These are phyloP conservation scores for Debaryomyces tyrocola DNA, from an alignment of 805 yeast genomes.

Conservation along the genomic window DNA sequence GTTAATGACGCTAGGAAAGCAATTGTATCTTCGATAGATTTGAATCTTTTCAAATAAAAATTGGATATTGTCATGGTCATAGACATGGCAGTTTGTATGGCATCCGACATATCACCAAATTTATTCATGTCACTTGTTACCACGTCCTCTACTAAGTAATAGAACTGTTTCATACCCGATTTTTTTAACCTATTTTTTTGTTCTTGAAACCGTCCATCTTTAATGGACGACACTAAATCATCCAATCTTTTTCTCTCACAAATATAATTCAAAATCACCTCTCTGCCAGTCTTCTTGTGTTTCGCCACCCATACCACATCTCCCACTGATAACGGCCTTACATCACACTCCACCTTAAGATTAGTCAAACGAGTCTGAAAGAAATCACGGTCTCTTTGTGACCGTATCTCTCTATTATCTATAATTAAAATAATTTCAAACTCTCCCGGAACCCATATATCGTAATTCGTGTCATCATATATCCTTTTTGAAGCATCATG, in stretches of 20 bases:
- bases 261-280: slow-evolving; percentile 76
- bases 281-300: slow-evolving; percentile 53
- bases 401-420: slow-evolving; percentile 82
- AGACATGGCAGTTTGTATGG: slow-evolving; percentile 75
- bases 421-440: slow-evolving; percentile 63
- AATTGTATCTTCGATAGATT: slow-evolving; percentile 73
- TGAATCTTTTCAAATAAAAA: slow-evolving; percentile 68
- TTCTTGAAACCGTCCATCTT: slow-evolving; percentile 86
- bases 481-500: slow-evolving; percentile 26
- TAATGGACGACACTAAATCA: slow-evolving; percentile 78
- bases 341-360: slow-evolving; percentile 51
- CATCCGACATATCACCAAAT: slow-evolving; percentile 51
- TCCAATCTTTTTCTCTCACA: slow-evolving; percentile 88
- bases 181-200: slow-evolving; percentile 76
- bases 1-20: slow-evolving; percentile 55
- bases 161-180: slow-evolving; percentile 65
- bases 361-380: slow-evolving; percentile 56
- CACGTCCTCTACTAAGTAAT: slow-evolving; percentile 80
- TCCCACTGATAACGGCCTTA: slow-evolving; percentile 70
- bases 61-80: slow-evolving; percentile 63
- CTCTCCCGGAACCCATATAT: slow-evolving; percentile 61
- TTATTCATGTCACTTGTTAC: slow-evolving; percentile 41
- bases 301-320: slow-evolving; percentile 90
- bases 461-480: slow-evolving; percentile 31
- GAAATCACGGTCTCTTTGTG: slow-evolving; percentile 66